Evolutionary conservation across 2,329 filamentous ascomycete genomes (phyloP).

Genomic region (Trichoderma hamatum): DNA sequence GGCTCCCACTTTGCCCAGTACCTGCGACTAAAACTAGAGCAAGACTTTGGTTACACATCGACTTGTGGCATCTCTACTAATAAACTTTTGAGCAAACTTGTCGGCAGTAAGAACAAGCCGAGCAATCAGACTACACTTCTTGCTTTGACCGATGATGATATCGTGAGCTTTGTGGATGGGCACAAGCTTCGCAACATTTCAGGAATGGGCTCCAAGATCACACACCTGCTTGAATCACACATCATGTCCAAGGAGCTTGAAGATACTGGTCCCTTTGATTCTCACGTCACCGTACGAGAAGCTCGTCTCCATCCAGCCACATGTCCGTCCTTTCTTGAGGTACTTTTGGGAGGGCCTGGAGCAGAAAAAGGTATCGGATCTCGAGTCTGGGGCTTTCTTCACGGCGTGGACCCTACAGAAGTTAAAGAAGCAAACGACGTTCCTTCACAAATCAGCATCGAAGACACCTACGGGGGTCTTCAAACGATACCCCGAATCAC

Average conservation of each 20-base stretch:
- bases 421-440: conserved; percentile 72
- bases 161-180: conserved; percentile 70
- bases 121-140: conserved; percentile 83
- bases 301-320: conserved; percentile 66
- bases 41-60: conserved; percentile 79
- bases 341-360: conserved; percentile 70
- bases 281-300: conserved; percentile 63
- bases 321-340: conserved; percentile 66
- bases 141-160: conserved; percentile 60
- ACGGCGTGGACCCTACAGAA: conserved; percentile 76
- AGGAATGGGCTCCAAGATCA: conserved; percentile 76
- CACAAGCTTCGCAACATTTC: conserved; percentile 81
- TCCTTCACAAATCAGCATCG: conserved; percentile 89
- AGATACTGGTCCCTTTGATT: conserved; percentile 43
- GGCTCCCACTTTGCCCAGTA: conserved; percentile 81
- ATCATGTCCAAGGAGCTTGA: conserved; percentile 45
- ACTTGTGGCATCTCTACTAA: conserved; percentile 87
- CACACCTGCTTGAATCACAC: conserved; percentile 54
- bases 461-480: conserved; percentile 83
- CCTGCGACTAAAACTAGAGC: conserved; percentile 71
- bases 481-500: conserved; percentile 65
- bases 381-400: conserved; percentile 75
- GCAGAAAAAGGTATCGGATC: conserved; percentile 70
- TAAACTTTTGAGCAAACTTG: conserved; percentile 84
- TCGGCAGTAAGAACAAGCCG: conserved; percentile 83